Evolutionary conservation across 192 early-diverging fungal species (phyloP), one percentile per base, ranked within the genome.

Genomic region (Haplosporangium gracile): DNA sequence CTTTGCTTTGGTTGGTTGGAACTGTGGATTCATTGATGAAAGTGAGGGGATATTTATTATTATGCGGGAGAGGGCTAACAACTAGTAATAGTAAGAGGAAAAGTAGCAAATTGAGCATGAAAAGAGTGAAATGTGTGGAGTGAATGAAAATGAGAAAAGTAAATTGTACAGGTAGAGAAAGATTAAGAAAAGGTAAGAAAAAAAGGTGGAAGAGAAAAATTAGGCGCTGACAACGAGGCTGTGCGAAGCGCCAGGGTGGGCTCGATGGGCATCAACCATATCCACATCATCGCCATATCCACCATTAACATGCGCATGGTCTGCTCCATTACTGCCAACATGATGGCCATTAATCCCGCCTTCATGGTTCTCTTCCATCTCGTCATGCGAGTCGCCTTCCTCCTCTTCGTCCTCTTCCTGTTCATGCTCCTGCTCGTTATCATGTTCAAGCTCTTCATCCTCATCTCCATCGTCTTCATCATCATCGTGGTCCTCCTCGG

Each of bases 261-360:
- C 34, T n/a, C 72, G 34, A 39, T 80, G 72, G 55, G 72, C 42
- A 5, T 72, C 69, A 26, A 72, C 78, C 72, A 80, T 76, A 26
- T 82, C 75, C 20, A 82, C 75, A 47, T 82, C 80, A 40, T 70
- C 74, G 1, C 39, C 70, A 63, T 82, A 43, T 10, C 75, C 53
- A n/a, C 29, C 40, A 70, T 42, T n/a, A 26, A 45, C 43, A 34
- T 70, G 45, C 45, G 49, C 36, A 24, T 51, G 45, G 3, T 24
- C 51, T 10, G 18, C 74, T 47, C 51, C 42, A 26, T 34, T 47
- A 4, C 18, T 2, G 13, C 18, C 4, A 7, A 24, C 29, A 22
- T 57, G 32, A 22, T 22, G 18, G 74, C 26, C 36, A 11, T 75
- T 51, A 3, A 16, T 22, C 51, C 60, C 26, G 45, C 72, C 26